Base-by-base conservation (phyloP, 345 rosid genomes). In the Acer campestre region DNA sequence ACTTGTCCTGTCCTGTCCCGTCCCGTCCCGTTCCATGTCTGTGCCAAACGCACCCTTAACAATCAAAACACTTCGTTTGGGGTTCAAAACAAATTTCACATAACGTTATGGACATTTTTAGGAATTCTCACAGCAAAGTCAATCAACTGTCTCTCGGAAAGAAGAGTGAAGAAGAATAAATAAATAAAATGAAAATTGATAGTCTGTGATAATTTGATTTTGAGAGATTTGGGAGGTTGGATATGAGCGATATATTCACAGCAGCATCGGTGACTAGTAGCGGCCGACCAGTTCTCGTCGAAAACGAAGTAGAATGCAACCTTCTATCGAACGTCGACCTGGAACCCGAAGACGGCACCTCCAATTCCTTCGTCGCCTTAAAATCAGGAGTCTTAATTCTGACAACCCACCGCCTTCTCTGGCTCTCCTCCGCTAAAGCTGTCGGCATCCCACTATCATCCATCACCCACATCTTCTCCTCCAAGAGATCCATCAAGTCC, bases 361-460 rank as follows among this genome's bases (percentile, higher is more conserved):
- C 88, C 22, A 78, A 76, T 44, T 79, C 77, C 68, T 88, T 89
- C 77, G 29, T 82, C 20, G 77, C 85, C 31, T 81, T 92, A 44
- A 85, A 73, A 62, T 85, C 97, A 7, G 98, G 97, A 61, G 80
- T 89, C 53, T 85, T 93, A 0, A 92, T 87, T 73, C 87, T 95
- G 73, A 92, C 98, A 68, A 93, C 94, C 68, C 96, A 92, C 84
- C 99, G 98, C 81, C 94, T 94, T 73, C 78, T 95, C 78, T 91
- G 95, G 93, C 84, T 93, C n/a, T 90, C 92, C 72, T 7, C 82
- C 13, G 49, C 80, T 69, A 64, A 38, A 63, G 80, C 88, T 55
- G 76, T 76, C 8, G 81, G 85, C 14, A 38, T 92, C 74, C 89
- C 94, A 51, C 92, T 93, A 48, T 66, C 83, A 14, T 35, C 85